phyloP scores from a whole-genome alignment of 257 asterid species.

The Apocynum venetum region DNA sequence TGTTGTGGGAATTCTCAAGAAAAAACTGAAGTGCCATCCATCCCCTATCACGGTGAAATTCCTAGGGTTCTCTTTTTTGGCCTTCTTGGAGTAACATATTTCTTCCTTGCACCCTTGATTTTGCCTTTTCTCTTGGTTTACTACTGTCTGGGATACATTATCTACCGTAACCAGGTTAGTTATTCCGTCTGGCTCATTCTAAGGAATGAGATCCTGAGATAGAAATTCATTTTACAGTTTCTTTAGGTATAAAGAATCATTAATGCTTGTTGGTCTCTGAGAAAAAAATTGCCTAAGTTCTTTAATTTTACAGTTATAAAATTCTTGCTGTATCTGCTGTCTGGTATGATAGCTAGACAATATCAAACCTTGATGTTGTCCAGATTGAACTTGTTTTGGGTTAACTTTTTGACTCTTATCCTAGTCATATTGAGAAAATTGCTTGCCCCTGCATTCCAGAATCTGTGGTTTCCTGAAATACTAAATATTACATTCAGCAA shows the following conservation, averaged over 20 bases:
- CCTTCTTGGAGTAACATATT: constrained; percentile 88
- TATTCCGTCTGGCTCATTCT: constrained; percentile 2
- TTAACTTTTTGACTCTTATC: neutral
- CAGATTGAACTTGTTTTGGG: neutral
- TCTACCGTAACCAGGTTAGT: constrained; percentile 91
- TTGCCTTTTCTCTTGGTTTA: constrained; percentile 80
- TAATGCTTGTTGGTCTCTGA: neutral
- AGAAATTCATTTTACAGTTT: neutral
- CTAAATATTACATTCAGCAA: neutral
- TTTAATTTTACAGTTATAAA: neutral
- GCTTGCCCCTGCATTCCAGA: neutral
- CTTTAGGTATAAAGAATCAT: neutral
- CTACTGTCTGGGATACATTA: constrained; percentile 80
- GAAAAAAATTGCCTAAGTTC: neutral
- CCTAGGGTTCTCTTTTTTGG: constrained; percentile 77
- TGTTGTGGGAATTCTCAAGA: constrained; percentile 45
- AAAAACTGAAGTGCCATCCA: constrained; percentile 66
- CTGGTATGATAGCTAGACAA: neutral
- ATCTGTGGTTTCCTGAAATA: neutral
- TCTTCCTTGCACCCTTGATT: constrained; percentile 87
- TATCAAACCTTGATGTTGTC: neutral
- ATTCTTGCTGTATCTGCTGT: neutral
- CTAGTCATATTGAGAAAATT: neutral
- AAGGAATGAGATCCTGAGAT: neutral
- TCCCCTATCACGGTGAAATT: constrained; percentile 79